Evolutionary conservation across 2,329 filamentous ascomycete species (phyloP).

Genomic region (Phialophora tarda): DNA sequence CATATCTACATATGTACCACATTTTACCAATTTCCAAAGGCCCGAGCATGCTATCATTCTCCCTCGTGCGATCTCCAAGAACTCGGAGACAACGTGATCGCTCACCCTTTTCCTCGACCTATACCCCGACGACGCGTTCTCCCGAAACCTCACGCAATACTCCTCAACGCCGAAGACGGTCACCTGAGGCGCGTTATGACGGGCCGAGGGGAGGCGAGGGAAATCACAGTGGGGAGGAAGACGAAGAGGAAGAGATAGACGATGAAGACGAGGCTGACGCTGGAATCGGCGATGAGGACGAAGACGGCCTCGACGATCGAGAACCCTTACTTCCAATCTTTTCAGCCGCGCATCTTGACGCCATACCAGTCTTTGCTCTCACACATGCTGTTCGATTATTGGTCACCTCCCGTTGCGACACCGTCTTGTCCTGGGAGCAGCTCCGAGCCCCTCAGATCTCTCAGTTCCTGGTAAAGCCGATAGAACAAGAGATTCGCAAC

Average conservation of each 20-base stretch:
- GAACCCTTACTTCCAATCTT: slow-evolving; percentile 75
- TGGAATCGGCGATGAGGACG: slow-evolving; percentile 46
- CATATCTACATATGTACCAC: slow-evolving; percentile 1
- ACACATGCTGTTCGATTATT: slow-evolving; percentile 88
- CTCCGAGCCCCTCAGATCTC: slow-evolving; percentile 93
- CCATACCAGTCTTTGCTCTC: slow-evolving; percentile 84
- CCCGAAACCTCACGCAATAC: slow-evolving; percentile 25
- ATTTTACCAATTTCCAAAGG: neutral
- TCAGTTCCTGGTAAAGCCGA: slow-evolving; percentile 93
- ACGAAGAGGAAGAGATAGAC: slow-evolving; percentile 32
- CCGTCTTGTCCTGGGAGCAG: slow-evolving; percentile 92
- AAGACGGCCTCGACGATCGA: slow-evolving; percentile 53
- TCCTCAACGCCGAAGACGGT: slow-evolving; percentile 28
- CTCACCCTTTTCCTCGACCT: slow-evolving; percentile 43
- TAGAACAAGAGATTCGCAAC: slow-evolving; percentile 83
- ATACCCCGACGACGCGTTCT: slow-evolving; percentile 35
- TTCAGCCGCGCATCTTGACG: slow-evolving; percentile 78
- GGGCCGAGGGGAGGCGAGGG: slow-evolving; percentile 22
- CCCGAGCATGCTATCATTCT: slow-evolving; percentile 32
- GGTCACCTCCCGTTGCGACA: slow-evolving; percentile 84
- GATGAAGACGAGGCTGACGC: slow-evolving; percentile 46
- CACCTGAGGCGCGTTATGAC: slow-evolving; percentile 7
- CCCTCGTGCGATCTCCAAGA: slow-evolving; percentile 23
- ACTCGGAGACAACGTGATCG: slow-evolving; percentile 32
- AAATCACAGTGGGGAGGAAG: slow-evolving; percentile 24